Percentiles rank a stretch among this genome's conserved stretches.
Evolutionary conservation across 306 rosid species (phyloP).

Genomic region (Glycine latifolia): DNA sequence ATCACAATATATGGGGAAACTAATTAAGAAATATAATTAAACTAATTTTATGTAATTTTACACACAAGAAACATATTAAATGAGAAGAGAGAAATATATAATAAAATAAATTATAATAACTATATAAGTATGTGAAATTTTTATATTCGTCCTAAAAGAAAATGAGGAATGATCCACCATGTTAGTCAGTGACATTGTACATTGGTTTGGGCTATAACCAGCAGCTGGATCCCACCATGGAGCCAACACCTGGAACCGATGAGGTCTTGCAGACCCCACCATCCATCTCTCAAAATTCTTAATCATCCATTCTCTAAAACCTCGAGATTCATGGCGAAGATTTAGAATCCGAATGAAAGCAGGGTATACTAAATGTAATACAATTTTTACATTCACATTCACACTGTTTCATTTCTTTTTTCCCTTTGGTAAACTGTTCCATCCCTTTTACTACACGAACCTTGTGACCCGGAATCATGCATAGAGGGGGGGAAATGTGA

Average conservation of each 20-base stretch:
- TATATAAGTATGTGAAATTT: too few species aligned
- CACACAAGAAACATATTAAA: too few species aligned
- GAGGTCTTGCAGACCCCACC: slow-evolving; percentile 61
- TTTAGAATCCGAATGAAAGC: too few species aligned
- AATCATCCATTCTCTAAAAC: slow-evolving; percentile 53
- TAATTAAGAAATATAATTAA: too few species aligned
- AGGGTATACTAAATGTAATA: neutral
- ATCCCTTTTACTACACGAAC: slow-evolving; percentile 50
- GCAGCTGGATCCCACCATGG: slow-evolving; percentile 68
- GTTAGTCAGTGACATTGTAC: slow-evolving; percentile 83
- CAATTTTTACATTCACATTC: neutral
- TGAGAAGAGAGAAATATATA: too few species aligned
- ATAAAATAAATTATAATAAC: too few species aligned
- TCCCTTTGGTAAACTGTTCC: slow-evolving; percentile 43
- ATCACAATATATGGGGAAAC: too few species aligned
- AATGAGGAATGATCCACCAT: slow-evolving; percentile 82
- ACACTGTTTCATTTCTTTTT: slow-evolving; percentile 13
- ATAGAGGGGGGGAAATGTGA: neutral
- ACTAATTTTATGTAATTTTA: too few species aligned
- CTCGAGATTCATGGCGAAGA: slow-evolving; percentile 49
- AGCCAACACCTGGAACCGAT: slow-evolving; percentile 79
- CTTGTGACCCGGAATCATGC: slow-evolving; percentile 14
- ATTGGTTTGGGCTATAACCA: slow-evolving; percentile 67
- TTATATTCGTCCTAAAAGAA: neutral
- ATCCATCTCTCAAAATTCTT: slow-evolving; percentile 7